Base-by-base conservation (phyloP, 148 eudicot genomes). In the Persicaria maculosa region DNA sequence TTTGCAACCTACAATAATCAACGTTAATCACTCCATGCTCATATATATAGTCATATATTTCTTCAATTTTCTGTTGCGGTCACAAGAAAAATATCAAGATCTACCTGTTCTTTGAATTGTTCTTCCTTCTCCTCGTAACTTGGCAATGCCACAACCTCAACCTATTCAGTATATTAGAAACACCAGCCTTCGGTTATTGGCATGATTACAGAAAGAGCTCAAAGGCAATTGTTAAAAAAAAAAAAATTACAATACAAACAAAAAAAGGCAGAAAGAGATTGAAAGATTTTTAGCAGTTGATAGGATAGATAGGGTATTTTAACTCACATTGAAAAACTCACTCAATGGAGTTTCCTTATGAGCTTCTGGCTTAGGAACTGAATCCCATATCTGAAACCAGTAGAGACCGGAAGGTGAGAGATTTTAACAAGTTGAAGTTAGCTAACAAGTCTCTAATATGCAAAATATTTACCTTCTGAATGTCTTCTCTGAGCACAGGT, bases 121-220 rank as follows among this genome's bases (percentile, higher is more conserved):
- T 92, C 97, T 83, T 95, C 99, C 83, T 92, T 92, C 84, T 95
- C 99, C 85, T 95, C 99, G 75, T 76, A 95, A 76, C 99, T 95
- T 74, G 93, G 83, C 53, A 95, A 90, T 65, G 99, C 99, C 48
- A 95, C 97, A 71, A 95, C 99, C 82, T 95, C 96, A 82, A 95
- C 97, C 99, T 95, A 83, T 77, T 47, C 48, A 72, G 55, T 19
- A 73, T 25, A 36, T 54, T 31, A n/a, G 25, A 22, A 22, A 22
- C 25, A 22, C 25, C 25, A 22, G 19, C 1, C 40, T 65, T 4
- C 15, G 2, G 43, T 36, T 15, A 5, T 46, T 17, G 31, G 70
- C 70, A 14, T 4, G 3, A 48, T 5, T 8, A 12, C 36, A 52
- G 31, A 12, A 2, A 46, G 48, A 47, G 44, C 43, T 25, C 52